Percentiles rank a stretch among this genome's conserved stretches.
Evolutionary conservation across 306 rosid species (phyloP).

Genomic region (Cucumis hystrix): DNA sequence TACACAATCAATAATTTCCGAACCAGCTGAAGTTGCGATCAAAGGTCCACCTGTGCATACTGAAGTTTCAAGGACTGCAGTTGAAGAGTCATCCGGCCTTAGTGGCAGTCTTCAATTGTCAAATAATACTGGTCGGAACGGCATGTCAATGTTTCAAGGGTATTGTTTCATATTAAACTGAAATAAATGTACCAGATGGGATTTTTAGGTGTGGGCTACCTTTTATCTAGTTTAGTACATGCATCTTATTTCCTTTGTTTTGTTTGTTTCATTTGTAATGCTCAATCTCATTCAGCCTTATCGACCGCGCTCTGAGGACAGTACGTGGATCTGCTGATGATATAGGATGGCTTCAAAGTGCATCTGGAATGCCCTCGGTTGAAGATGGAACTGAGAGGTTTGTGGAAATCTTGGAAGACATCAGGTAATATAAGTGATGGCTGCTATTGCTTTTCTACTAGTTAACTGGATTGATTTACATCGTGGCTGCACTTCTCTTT

Average conservation of each 20-base stretch:
- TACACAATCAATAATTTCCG: slow-evolving; percentile 16
- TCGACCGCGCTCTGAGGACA: slow-evolving; percentile 75
- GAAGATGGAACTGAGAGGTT: slow-evolving; percentile 87
- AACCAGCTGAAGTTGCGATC: slow-evolving; percentile 25
- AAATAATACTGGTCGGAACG: slow-evolving; percentile 28
- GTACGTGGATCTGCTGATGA: slow-evolving; percentile 93
- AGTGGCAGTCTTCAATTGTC: slow-evolving; percentile 24
- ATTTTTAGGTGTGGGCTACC: background rate
- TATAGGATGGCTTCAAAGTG: slow-evolving; percentile 92
- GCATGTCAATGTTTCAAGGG: slow-evolving; percentile 82
- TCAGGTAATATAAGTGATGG: slow-evolving; percentile 35
- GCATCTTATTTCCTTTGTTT: background rate
- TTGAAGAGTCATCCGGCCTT: slow-evolving; percentile 21
- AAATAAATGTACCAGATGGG: background rate
- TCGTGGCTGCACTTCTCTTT: slow-evolving; percentile 9
- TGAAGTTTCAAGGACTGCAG: slow-evolving; percentile 19
- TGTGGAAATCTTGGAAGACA: slow-evolving; percentile 51
- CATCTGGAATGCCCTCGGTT: slow-evolving; percentile 65
- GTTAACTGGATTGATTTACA: slow-evolving; percentile 2
- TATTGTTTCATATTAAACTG: slow-evolving; percentile 23
- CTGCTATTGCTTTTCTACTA: slow-evolving; percentile 1
- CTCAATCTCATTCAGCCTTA: slow-evolving; percentile 35
- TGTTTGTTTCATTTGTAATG: background rate
- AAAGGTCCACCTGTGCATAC: slow-evolving; percentile 17
- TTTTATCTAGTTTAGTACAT: slow-evolving; percentile 1